Conservation (phyloP, 768 basidiomycete genomes). For the Pleurotus tuoliensis region DNA sequence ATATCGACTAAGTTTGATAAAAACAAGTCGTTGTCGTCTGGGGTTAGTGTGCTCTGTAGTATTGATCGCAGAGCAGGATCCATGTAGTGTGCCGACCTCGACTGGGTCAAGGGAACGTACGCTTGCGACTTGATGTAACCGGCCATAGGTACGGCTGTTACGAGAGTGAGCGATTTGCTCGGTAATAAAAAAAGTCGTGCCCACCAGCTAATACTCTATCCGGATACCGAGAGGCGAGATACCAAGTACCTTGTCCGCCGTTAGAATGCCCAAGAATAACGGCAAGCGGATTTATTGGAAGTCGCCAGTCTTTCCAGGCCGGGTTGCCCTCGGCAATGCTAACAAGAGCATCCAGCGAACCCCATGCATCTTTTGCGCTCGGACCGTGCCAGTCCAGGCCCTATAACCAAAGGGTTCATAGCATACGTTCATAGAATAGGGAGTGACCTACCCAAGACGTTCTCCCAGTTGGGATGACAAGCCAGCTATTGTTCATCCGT, state of each 20-base stretch:
- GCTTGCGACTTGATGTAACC: conserved; percentile 86
- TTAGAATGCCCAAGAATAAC: conserved; percentile 91
- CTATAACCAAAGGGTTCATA: conserved; percentile 28
- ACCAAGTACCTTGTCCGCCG: conserved; percentile 89
- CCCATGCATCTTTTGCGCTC: conserved; percentile 69
- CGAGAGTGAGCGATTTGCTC: not conserved
- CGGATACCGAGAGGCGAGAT: conserved; percentile 71
- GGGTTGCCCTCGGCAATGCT: conserved; percentile 34
- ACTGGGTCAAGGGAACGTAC: conserved; percentile 72
- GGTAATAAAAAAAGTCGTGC: conserved; percentile 8
- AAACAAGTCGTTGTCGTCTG: conserved; percentile 88
- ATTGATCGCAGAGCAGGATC: conserved; percentile 74
- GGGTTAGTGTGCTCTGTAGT: conserved; percentile 68
- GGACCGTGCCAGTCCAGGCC: conserved; percentile 94
- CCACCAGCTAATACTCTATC: conserved; percentile 66
- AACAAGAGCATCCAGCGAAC: conserved; percentile 52
- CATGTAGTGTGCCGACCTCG: conserved; percentile 71
- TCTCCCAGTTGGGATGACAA: conserved; percentile 76
- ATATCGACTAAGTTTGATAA: conserved; percentile 70
- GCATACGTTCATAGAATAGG: not conserved
- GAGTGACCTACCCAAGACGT: conserved; percentile 67
- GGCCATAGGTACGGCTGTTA: conserved; percentile 67
- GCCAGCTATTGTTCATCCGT: conserved; percentile 61
- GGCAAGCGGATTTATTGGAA: conserved; percentile 36
- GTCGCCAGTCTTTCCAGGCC: conserved; percentile 38